phyloP scores from a whole-genome alignment of 352 stramenopile genomes.

The Phytophthora sansomeana region DNA sequence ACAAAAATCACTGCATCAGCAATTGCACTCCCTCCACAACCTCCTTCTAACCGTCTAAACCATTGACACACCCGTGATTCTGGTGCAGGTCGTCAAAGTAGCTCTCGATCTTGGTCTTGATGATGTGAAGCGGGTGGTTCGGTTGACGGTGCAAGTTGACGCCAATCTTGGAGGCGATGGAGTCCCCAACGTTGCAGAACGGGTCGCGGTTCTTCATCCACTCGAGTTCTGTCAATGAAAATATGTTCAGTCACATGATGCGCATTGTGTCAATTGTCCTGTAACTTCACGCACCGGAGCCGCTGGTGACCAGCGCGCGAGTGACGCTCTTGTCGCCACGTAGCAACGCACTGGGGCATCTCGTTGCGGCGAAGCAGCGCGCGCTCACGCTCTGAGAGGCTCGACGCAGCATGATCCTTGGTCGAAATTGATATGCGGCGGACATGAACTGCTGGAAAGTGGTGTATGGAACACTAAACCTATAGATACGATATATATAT shows the following conservation, averaged over 20 bases:
- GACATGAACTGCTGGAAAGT: not conserved
- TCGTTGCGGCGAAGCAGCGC: conserved; percentile 10
- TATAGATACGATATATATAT: too few relatives aligned
- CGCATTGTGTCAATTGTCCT: conserved; percentile 16
- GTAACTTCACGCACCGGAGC: conserved; percentile 5
- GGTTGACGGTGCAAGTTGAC: conserved; percentile 86
- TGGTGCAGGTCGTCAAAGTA: conserved; percentile 88
- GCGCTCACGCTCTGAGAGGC: conserved; percentile 14
- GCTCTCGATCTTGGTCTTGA: conserved; percentile 92
- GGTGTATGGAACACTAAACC: not conserved
- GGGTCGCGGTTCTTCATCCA: conserved; percentile 85
- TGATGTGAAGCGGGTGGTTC: conserved; percentile 93
- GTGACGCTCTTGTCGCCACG: not conserved
- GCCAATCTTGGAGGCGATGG: conserved; percentile 90
- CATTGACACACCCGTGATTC: conserved; percentile 51
- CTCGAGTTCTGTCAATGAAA: conserved; percentile 54
- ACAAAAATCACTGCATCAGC: conserved; percentile 7
- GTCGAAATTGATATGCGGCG: conserved; percentile 14
- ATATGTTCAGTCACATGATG: not conserved
- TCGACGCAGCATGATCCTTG: conserved; percentile 33
- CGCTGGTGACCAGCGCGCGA: conserved; percentile 22
- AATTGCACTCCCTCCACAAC: not conserved
- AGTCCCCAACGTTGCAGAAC: conserved; percentile 89
- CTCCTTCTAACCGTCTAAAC: not conserved
- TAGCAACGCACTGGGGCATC: conserved; percentile 18